phyloP scores from a whole-genome alignment of 163 green algal genomes.

The Scenedesmus sp. region DNA sequence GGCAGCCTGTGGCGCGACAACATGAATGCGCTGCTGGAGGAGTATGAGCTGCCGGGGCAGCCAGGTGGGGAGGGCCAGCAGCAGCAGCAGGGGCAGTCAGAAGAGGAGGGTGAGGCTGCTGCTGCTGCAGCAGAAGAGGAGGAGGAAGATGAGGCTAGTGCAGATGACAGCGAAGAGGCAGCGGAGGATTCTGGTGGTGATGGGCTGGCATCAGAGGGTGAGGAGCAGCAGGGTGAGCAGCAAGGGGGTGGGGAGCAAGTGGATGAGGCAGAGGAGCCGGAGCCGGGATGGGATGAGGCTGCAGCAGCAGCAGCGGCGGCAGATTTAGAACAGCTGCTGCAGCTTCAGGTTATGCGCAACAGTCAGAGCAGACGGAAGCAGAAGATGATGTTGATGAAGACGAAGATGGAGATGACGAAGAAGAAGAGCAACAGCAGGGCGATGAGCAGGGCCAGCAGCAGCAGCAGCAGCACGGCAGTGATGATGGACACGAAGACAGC shows the following conservation, averaged over 20 bases:
- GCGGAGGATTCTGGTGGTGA: no score
- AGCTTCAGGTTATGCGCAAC: no score
- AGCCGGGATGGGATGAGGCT: background rate
- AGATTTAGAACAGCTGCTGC: no score
- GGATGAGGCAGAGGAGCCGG: background rate
- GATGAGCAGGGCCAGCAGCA: no score
- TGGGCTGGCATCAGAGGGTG: background rate
- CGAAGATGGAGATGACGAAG: background rate
- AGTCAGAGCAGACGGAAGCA: background rate
- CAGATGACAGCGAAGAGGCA: no score
- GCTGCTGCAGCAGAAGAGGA: no score
- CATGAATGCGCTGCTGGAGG: background rate
- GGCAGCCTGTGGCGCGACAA: background rate
- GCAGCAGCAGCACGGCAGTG: no score
- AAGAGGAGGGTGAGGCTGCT: no score
- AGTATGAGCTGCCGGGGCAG: background rate
- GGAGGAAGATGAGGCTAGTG: no score
- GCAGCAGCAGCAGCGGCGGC: no score
- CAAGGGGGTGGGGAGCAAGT: background rate
- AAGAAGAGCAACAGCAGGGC: no score
- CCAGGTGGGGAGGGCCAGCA: background rate
- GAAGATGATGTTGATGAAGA: background rate
- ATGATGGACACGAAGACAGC: no score
- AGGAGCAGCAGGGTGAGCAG: background rate
- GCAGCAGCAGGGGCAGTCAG: slow-evolving; percentile 9